These are phyloP conservation scores for Magnusiomyces ingens DNA, from an alignment of 1,139 yeast species.

Conservation along the genomic window DNA sequence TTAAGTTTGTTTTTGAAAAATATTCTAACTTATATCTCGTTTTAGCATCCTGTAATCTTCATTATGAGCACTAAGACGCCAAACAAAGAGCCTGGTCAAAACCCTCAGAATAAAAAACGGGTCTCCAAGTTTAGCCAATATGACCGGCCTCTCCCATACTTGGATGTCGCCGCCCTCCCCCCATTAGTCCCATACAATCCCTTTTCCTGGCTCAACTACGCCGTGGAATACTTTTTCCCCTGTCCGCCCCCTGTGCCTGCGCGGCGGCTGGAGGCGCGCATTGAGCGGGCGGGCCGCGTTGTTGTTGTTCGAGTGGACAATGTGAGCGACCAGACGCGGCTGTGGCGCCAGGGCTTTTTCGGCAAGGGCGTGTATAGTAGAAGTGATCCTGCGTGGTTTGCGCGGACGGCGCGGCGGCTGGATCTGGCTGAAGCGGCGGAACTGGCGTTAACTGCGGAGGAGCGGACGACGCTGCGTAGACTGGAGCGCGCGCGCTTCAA, in stretches of 20 bases:
- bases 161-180: conserved; percentile 32
- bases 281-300: conserved; percentile 25
- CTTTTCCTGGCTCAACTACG: conserved; percentile 30
- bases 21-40: conserved; percentile 1
- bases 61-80: neutral
- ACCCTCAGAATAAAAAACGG: conserved; percentile 25
- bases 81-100: neutral
- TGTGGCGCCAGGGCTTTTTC: conserved; percentile 87
- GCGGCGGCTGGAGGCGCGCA: neutral
- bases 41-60: conserved; percentile 2
- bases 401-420: conserved; percentile 52
- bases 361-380: conserved; percentile 89
- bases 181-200: conserved; percentile 17
- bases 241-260: conserved; percentile 31
- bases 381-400: conserved; percentile 86
- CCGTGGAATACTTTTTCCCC: conserved; percentile 29
- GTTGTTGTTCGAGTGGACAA: conserved; percentile 39
- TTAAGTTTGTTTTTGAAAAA: neutral
- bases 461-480: conserved; percentile 66
- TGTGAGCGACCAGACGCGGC: conserved; percentile 42
- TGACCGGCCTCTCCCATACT: conserved; percentile 31
- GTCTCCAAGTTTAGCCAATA: conserved; percentile 44
- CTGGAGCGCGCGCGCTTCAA: conserved; percentile 69
- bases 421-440: conserved; percentile 36
- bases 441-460: conserved; percentile 51